Conservation (phyloP, 1,139 yeast genomes). For the Pichia sp. region DNA sequence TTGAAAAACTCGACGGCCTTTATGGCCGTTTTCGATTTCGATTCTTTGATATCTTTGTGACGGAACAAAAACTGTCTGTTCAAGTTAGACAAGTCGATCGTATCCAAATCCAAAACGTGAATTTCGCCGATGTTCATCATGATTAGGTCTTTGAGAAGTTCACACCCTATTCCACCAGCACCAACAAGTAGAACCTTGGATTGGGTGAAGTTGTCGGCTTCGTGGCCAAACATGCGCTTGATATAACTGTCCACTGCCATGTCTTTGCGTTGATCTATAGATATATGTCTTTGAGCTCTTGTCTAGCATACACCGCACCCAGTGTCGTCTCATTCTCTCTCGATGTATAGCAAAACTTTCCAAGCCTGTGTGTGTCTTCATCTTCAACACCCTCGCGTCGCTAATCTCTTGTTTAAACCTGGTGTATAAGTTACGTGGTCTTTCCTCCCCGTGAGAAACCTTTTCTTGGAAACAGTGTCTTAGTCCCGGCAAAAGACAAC, state of each 20-base stretch:
- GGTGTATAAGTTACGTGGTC: constrained; percentile 2
- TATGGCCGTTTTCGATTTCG: constrained; percentile 79
- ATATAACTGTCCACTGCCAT: constrained; percentile 39
- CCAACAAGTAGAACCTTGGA: constrained; percentile 85
- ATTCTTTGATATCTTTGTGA: constrained; percentile 75
- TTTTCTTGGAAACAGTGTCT: neutral
- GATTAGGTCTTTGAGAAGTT: constrained; percentile 78
- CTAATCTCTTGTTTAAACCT: neutral
- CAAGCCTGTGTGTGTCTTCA: neutral
- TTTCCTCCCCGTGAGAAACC: neutral
- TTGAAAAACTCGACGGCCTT: constrained; percentile 78
- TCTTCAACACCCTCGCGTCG: neutral
- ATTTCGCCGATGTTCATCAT: constrained; percentile 84
- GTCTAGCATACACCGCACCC: too few relatives aligned
- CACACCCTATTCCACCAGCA: constrained; percentile 99
- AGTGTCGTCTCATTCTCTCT: neutral
- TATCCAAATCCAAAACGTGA: constrained; percentile 89
- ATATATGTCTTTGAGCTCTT: too few relatives aligned
- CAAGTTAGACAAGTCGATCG: constrained; percentile 84
- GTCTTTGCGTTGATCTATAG: neutral
- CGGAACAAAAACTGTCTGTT: constrained; percentile 88
- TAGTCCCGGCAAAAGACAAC: neutral
- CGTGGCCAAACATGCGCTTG: constrained; percentile 42
- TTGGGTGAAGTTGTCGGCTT: constrained; percentile 31
- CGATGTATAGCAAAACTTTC: neutral